A percentile compares a stretch with the other conserved stretches of the same genome.
Evolutionary conservation across 164 flowering plant species (phyloP).

Genomic region (Warburgia ugandensis): DNA sequence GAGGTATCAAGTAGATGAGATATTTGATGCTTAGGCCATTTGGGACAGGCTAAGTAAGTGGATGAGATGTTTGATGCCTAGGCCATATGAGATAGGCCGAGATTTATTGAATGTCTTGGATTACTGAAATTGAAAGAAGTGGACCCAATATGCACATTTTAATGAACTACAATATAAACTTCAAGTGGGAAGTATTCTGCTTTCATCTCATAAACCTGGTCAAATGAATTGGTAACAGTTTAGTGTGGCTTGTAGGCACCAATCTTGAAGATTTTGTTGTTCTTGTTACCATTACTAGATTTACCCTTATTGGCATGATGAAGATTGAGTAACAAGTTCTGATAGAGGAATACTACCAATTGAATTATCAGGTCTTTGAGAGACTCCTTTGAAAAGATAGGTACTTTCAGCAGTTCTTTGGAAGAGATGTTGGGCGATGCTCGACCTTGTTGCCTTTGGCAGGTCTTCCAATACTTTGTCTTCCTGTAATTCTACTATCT

Average conservation of each 20-base stretch:
- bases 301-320: too few species aligned
- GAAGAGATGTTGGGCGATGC: slow-evolving; percentile 77
- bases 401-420: slow-evolving; percentile 34
- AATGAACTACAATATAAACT: slow-evolving; percentile 71
- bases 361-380: slow-evolving; percentile 58
- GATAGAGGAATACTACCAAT: slow-evolving; percentile 32
- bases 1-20: too few species aligned
- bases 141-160: too few species aligned
- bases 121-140: too few species aligned
- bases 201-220: slow-evolving; percentile 77
- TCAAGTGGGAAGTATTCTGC: slow-evolving; percentile 92
- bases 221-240: too few species aligned
- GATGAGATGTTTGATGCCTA: too few species aligned
- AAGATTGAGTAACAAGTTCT: not conserved
- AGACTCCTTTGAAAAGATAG: slow-evolving; percentile 66
- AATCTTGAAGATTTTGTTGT: not conserved
- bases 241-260: not conserved
- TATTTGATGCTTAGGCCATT: too few species aligned
- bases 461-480: slow-evolving; percentile 66
- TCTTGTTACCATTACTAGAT: too few species aligned
- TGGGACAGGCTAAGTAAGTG: too few species aligned
- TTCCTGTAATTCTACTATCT: slow-evolving; percentile 73
- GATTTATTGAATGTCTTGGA: too few species aligned
- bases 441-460: slow-evolving; percentile 82
- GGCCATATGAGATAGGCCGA: too few species aligned